phyloP scores from a whole-genome alignment of 2,329 filamentous ascomycete species.

The Hirsutella rhossiliensis region DNA sequence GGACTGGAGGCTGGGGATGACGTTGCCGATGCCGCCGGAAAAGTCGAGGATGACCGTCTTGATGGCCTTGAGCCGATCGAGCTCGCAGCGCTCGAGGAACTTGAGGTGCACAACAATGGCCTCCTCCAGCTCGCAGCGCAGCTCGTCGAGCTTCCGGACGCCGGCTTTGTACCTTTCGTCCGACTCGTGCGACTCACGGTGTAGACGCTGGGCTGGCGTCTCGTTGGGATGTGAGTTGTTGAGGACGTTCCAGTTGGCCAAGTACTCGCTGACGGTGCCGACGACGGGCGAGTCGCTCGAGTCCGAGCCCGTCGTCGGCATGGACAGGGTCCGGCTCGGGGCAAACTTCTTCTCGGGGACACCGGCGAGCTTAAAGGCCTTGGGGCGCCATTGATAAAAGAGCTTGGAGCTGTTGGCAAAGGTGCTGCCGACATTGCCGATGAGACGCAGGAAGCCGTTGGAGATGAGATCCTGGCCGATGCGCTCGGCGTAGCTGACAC shows the following conservation, averaged over 20 bases:
- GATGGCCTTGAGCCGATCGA: constrained; percentile 93
- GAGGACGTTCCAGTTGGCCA: constrained; percentile 85
- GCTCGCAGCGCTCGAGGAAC: constrained; percentile 94
- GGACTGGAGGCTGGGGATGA: constrained; percentile 90
- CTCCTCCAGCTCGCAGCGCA: constrained; percentile 92
- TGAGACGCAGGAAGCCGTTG: constrained; percentile 75
- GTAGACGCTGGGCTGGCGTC: constrained; percentile 73
- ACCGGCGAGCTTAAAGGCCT: constrained; percentile 78
- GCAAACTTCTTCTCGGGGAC: constrained; percentile 77
- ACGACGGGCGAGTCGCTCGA: constrained; percentile 64
- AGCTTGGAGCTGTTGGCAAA: constrained; percentile 97
- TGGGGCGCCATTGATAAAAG: constrained; percentile 95
- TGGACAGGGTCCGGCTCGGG: constrained; percentile 62
- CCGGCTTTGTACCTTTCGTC: constrained; percentile 88
- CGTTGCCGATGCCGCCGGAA: constrained; percentile 92
- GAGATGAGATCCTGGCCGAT: constrained; percentile 88
- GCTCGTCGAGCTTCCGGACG: constrained; percentile 75
- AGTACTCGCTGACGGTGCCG: constrained; percentile 74
- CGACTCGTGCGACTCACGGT: constrained; percentile 77
- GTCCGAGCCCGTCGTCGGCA: constrained; percentile 46
- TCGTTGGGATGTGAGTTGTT: constrained; percentile 81
- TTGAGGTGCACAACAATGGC: constrained; percentile 84
- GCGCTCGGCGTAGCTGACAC: constrained; percentile 80
- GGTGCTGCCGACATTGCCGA: constrained; percentile 88
- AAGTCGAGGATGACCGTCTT: constrained; percentile 98